phyloP scores from a whole-genome alignment of 2,329 filamentous ascomycete genomes.

The Lasiodiplodia gonubiensis region DNA sequence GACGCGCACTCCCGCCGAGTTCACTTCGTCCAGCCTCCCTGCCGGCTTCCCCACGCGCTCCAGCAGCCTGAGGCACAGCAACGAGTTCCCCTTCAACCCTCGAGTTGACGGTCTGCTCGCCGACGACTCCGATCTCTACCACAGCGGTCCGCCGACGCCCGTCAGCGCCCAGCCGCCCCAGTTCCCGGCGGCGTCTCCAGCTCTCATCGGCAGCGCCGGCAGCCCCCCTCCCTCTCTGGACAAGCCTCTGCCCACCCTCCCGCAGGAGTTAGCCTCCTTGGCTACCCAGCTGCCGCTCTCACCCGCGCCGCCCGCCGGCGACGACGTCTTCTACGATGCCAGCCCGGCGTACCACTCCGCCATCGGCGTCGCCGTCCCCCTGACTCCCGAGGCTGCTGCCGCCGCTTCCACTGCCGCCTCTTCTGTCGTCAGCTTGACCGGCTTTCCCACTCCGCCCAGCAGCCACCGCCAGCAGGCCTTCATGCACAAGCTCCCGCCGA shows the following conservation, averaged over 20 bases:
- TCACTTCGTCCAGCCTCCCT: not conserved
- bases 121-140: not conserved
- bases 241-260: constrained; percentile 11
- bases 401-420: not conserved
- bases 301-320: not conserved
- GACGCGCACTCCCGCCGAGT: not conserved
- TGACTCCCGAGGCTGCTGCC: not conserved
- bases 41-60: not conserved
- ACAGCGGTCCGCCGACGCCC: not conserved
- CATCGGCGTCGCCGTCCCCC: not conserved
- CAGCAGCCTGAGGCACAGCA: constrained; percentile 4
- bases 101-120: rapidly evolving
- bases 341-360: no score
- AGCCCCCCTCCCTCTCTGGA: not conserved
- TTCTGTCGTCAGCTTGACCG: not conserved
- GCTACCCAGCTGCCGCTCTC: not conserved
- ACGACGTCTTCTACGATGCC: not conserved
- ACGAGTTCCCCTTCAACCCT: constrained; percentile 11
- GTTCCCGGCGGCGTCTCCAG: not conserved
- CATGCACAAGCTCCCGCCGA: not conserved
- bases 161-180: not conserved
- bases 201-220: not conserved
- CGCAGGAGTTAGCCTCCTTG: not conserved
- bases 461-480: not conserved
- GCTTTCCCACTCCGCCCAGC: not conserved